Conservation (phyloP, 345 rosid species). For the Punica granatum region DNA sequence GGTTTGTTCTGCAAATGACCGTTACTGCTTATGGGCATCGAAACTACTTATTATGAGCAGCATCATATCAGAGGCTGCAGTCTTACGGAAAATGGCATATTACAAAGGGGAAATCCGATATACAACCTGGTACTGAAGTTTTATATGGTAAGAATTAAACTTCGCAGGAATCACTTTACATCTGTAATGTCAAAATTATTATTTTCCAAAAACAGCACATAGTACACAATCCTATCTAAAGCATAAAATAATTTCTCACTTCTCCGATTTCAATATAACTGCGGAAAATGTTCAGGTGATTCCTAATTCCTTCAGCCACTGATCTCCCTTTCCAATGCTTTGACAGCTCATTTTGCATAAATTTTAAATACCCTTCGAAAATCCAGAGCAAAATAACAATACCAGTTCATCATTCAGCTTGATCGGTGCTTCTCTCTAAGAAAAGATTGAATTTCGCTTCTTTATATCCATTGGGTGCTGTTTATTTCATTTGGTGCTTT, state of each 20-base stretch:
- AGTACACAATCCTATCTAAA: neutral
- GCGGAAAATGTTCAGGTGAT: neutral
- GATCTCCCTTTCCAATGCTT: neutral
- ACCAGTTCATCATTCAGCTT: neutral
- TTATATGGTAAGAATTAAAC: neutral
- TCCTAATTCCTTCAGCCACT: neutral
- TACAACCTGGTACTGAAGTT: neutral
- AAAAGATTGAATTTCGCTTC: too few species aligned
- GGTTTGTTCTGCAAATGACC: neutral
- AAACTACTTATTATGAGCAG: neutral
- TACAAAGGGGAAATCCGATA: neutral
- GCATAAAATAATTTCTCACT: too few species aligned
- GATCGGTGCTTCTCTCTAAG: neutral
- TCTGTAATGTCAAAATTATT: neutral
- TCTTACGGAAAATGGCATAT: neutral
- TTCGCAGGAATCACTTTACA: neutral
- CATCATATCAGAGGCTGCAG: neutral
- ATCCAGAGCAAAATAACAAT: neutral
- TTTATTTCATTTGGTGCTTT: too few species aligned
- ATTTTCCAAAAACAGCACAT: neutral
- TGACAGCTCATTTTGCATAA: neutral
- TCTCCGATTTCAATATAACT: neutral
- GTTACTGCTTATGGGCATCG: neutral
- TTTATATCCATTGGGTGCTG: too few species aligned
- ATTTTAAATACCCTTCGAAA: neutral